phyloP scores from a whole-genome alignment of 192 early-diverging fungal species.

The Hyaloraphidium curvatum region DNA sequence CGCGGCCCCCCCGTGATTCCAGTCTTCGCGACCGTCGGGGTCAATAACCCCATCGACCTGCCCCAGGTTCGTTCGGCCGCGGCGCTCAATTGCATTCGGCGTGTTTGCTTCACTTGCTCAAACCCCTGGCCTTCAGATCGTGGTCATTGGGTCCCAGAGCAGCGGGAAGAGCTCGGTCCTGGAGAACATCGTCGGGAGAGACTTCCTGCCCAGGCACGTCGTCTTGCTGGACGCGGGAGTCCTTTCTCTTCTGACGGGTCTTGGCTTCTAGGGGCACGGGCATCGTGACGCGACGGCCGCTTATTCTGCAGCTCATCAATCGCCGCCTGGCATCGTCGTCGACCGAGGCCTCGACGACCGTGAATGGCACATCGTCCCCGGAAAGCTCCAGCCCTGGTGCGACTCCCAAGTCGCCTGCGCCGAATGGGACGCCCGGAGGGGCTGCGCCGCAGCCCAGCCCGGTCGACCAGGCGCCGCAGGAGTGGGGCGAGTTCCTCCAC shows the following conservation, averaged over 20 bases:
- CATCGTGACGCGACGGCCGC: constrained; percentile 92
- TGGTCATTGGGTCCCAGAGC: constrained; percentile 67
- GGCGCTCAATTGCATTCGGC: neutral
- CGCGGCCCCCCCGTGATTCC: no score
- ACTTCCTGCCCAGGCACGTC: constrained; percentile 75
- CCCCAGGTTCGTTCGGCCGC: constrained; percentile 30
- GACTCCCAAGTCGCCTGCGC: neutral
- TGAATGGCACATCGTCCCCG: constrained; percentile 46
- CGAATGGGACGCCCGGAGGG: neutral
- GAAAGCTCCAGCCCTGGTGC: no score
- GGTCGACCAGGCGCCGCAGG: constrained; percentile 41
- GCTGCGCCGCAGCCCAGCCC: neutral
- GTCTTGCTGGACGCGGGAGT: neutral
- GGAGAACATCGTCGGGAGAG: constrained; percentile 93
- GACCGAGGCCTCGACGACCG: neutral
- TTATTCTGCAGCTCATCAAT: constrained; percentile 96
- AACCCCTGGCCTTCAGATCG: constrained; percentile 20
- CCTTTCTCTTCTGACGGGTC: neutral
- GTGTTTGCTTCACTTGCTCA: neutral
- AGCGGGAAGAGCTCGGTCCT: constrained; percentile 95
- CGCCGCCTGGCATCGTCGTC: constrained; percentile 17
- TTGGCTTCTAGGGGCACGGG: constrained; percentile 51
- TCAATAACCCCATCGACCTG: constrained; percentile 74
- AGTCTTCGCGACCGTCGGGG: constrained; percentile 72
- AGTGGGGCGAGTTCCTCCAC: constrained; percentile 99